Evolutionary conservation across 768 basidiomycete species (phyloP).

Genomic region (Termitomyces eurrhizus): DNA sequence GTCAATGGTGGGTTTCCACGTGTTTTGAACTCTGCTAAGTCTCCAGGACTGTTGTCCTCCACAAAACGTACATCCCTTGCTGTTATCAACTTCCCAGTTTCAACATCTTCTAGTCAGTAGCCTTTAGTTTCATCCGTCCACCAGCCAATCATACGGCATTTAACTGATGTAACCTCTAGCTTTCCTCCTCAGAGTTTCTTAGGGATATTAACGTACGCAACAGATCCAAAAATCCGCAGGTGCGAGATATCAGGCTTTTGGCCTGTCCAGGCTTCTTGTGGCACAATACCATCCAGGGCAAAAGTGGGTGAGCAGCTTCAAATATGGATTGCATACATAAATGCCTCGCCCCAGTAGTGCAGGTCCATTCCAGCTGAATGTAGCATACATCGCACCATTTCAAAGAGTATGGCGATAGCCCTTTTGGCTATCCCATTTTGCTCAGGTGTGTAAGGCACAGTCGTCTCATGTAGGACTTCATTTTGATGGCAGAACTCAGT

Average conservation of each 20-base stretch:
- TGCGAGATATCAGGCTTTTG: too few species aligned
- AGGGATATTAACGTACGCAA: background rate
- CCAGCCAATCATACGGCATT: too few species aligned
- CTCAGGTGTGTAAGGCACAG: background rate
- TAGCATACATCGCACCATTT: too few species aligned
- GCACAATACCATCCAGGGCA: background rate
- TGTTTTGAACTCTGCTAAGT: background rate
- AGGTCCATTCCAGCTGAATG: too few species aligned
- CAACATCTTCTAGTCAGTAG: too few species aligned
- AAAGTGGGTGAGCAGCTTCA: background rate
- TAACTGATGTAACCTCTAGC: too few species aligned
- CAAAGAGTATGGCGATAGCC: background rate
- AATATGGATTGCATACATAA: background rate
- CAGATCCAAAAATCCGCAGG: background rate
- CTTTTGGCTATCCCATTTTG: background rate
- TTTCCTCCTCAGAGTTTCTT: too few species aligned
- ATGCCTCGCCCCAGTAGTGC: background rate
- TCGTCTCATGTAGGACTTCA: background rate
- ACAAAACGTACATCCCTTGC: background rate
- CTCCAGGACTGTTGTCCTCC: background rate
- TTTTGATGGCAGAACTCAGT: background rate
- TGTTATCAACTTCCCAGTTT: background rate
- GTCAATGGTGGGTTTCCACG: background rate
- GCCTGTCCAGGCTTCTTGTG: too few species aligned
- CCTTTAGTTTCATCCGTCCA: too few species aligned